Evolutionary conservation across 345 rosid genomes (phyloP), one percentile per base, ranked within the genome.

Genomic region (Hevea brasiliensis): DNA sequence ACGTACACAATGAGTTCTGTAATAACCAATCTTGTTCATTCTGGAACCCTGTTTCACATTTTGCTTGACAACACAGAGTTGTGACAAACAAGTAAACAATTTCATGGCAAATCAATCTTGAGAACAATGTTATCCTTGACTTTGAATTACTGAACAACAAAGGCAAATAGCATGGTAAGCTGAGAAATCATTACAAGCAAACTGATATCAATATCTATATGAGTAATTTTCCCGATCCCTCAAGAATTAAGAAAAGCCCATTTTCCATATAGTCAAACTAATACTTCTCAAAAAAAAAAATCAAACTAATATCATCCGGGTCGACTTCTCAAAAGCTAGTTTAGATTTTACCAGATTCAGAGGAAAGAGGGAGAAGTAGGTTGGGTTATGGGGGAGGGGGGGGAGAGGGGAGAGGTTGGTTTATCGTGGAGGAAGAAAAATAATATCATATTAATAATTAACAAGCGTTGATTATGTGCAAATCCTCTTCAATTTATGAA

Each of bases 381-480:
- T n/a, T n/a, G n/a, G n/a, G n/a, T n/a, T n/a, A n/a, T n/a, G n/a
- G n/a, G n/a, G n/a, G n/a, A n/a, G n/a, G n/a, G n/a, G n/a, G n/a
- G n/a, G n/a, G n/a, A n/a, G n/a, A n/a, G n/a, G n/a, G n/a, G n/a
- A n/a, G n/a, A n/a, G n/a, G n/a, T n/a, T n/a, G n/a, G n/a, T n/a
- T n/a, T n/a, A n/a, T n/a, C 20, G 20, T 12, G 27, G 27, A 13
- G 27, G 18, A 15, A 37, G 7, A 27, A 13, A 3, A 71, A 42
- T 10, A 70, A 58, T 32, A 18, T 55, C 58, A 21, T 18, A 42
- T 57, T 23, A 24, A 23, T 55, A 12, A 48, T 44, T 47, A 59
- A 27, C 26, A 45, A 29, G 47, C 45, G 21, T 40, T 26, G 53
- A 51, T 51, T 74, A 50, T 50, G 61, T 51, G 62, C 72, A 75